phyloP scores from a whole-genome alignment of 441 rosid genomes.

The Flueggea neowawraea region DNA sequence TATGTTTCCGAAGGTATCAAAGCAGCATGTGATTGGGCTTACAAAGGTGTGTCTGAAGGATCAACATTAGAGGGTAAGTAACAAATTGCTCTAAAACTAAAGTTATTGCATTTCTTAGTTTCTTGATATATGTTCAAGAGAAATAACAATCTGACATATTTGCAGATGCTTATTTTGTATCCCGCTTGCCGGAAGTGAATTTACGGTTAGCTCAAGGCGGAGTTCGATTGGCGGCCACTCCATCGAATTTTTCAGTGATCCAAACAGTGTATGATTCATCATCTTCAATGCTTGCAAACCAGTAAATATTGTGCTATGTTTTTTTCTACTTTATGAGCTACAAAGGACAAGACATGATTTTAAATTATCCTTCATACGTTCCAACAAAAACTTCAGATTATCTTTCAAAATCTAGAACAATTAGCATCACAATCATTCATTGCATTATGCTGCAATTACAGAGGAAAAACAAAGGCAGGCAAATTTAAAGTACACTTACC shows the following conservation, averaged over 20 bases:
- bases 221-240: constrained; percentile 78
- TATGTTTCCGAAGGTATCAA: constrained; percentile 84
- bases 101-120: no score
- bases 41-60: constrained; percentile 63
- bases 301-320: no score
- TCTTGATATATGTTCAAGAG: not conserved
- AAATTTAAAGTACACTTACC: no score
- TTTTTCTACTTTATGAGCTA: no score
- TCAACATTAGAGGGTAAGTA: constrained; percentile 56
- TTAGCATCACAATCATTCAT: no score
- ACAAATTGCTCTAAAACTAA: not conserved
- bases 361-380: no score
- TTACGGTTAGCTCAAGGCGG: constrained; percentile 82
- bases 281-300: no score
- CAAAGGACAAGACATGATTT: no score
- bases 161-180: constrained; percentile 71
- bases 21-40: constrained; percentile 90
- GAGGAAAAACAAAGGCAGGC: no score
- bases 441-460: no score
- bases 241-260: constrained; percentile 56
- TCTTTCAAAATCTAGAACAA: no score
- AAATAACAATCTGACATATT: constrained; percentile 1
- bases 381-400: no score
- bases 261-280: not conserved
- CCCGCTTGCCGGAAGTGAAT: constrained; percentile 59